Base-by-base conservation (phyloP, 768 basidiomycete species). In the Leccinum subtestaceum region DNA sequence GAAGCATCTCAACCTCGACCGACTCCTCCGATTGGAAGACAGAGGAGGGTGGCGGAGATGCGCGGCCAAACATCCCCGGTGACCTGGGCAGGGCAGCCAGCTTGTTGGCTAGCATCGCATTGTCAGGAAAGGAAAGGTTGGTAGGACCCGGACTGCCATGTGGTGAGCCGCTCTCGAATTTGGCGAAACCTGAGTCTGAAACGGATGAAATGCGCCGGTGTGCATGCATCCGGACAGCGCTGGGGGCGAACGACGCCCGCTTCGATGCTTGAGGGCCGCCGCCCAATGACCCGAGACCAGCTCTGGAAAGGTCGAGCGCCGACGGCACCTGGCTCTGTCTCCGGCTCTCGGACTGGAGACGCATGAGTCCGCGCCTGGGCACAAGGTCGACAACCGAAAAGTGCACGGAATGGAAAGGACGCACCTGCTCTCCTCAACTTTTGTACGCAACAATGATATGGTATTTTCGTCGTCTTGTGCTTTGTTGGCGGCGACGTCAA, bases 401-500 rank as follows among this genome's bases (percentile, higher is more conserved):
- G 21, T 3, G 36, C 23, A 29, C n/a, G 11, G 8, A 1, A 40
- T 29, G 46, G 21, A 32, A 52, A 38, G 15, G 68, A 63, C 82
- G 21, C 65, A 89, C 91, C 91, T 82, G 79, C 89, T 91, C 72
- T 93, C 91, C 66, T 93, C 91, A 3, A 93, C 89, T 70, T 93
- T 93, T n/a, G 83, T 79, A 36, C 92, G 82, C 52, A 94, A 76
- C 72, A 93, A 74, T 3, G 77, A 73, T 51, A 94, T 89, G 38
- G 89, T 86, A 60, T 92, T 86, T 66, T 90, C 89, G 56, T 91
- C 87, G 50, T 93, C 91, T 59, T 79, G 82, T 50, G 77, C 77
- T 67, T 83, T 84, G 64, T 69, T 76, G 65, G 74, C 76, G 32
- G 82, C 76, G 29, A 74, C 75, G 53, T 77, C 78, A 5, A 90